phyloP scores from a whole-genome alignment of 352 stramenopile species.

The Pythium grandisporangium region DNA sequence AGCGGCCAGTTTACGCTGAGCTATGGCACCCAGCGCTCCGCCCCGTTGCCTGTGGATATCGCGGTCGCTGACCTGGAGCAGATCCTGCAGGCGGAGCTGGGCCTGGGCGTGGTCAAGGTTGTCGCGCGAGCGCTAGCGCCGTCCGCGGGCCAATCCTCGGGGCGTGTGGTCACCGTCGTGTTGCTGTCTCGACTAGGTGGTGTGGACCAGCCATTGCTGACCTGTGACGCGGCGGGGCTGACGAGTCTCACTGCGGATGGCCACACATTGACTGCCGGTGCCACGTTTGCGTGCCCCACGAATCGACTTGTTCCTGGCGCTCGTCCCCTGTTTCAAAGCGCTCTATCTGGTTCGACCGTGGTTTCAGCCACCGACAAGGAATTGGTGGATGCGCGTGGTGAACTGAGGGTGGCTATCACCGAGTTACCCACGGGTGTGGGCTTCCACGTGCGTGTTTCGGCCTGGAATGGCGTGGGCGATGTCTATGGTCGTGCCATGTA shows the following conservation, averaged over 20 bases:
- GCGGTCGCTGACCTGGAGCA: constrained; percentile 41
- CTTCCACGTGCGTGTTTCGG: constrained; percentile 88
- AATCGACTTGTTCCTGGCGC: too few relatives aligned
- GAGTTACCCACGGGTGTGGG: constrained; percentile 21
- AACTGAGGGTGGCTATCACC: too few relatives aligned
- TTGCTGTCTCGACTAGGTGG: constrained; percentile 56
- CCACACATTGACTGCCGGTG: constrained; percentile 28
- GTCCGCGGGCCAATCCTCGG: constrained; percentile 27
- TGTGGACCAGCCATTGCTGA: constrained; percentile 37
- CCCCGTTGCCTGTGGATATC: constrained; percentile 53
- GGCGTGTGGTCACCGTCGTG: constrained; percentile 55
- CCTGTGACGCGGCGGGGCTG: constrained; percentile 30
- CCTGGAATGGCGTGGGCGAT: constrained; percentile 89
- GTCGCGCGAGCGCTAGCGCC: constrained; percentile 33
- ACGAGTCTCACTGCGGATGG: too few relatives aligned
- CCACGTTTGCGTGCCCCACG: too few relatives aligned
- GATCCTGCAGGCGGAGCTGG: constrained; percentile 33
- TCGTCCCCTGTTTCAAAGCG: too few relatives aligned
- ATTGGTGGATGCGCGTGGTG: too few relatives aligned
- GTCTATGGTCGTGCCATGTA: constrained; percentile 74
- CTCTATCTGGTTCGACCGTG: too few relatives aligned
- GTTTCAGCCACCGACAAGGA: too few relatives aligned
- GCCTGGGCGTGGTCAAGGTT: constrained; percentile 36
- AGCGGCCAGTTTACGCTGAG: constrained; percentile 83
- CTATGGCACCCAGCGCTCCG: constrained; percentile 79